Base-by-base conservation (phyloP, 768 basidiomycete species). In the Pisolithus microcarpus region DNA sequence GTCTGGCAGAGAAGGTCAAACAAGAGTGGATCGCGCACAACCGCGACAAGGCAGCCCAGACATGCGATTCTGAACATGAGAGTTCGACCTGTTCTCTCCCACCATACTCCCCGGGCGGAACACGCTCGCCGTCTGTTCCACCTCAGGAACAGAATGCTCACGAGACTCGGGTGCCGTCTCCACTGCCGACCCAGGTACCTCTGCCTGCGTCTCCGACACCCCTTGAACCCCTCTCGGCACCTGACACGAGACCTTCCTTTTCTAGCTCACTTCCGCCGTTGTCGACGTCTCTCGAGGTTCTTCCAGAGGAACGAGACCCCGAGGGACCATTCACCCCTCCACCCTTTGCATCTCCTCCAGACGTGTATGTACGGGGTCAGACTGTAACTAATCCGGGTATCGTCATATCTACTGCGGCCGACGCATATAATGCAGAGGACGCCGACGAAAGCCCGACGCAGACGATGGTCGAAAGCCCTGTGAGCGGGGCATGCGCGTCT, bases 1-100 rank as follows among this genome's bases (percentile, higher is more conserved):
- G 76, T 13, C 79, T 77, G 7, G 81, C 81, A 6, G 71, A 72
- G 50, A 71, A 63, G 52, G 69, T 84, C 59, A 82, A 80, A 61
- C 66, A 73, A 42, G 72, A 73, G 48, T 84, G 80, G 80, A 68
- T 77, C 53, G 68, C 71, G 2, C 68, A 62, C 53, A 75, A 77
- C 54, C 60, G 15, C 57, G 23, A 37, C 52, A 3, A 44, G 50
- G 7, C 62, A 64, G 26, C 54, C 54, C 4, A 64, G 31, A 5
- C 31, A 34, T 10, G 23, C 53, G 52, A 46, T 67, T 73, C 64
- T 3, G 66, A 50, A 13, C 31, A 16, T 11, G 49, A 3, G 4
- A 44, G 40, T 7, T 19, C 44, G 28, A 30, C 31, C 43, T 38
- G 45, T 19, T 44, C 57, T 31, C 48, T 18, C 13, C 23, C 48